Evolutionary conservation across 352 stramenopile species (phyloP), one percentile per base, ranked within the genome.

Genomic region (Phytophthora colocasiae): DNA sequence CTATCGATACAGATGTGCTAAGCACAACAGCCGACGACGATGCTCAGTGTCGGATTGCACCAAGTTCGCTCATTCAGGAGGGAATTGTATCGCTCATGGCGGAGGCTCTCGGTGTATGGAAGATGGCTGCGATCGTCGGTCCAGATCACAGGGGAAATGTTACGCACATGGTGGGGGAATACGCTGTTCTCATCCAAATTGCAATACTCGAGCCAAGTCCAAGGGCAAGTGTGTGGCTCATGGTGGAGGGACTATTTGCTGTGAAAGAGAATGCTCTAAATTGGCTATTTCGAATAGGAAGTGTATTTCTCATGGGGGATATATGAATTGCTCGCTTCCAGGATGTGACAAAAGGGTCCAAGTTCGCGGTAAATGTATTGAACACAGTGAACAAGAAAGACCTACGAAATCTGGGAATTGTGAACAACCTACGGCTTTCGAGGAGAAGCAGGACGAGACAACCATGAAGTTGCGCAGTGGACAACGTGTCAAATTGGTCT

Each of bases 161-260:
- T 63, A 63, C n/a, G 32, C 55, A 1, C 55, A 63, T 56, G 55
- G 55, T 45, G 55, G 55, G 19, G 55, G 55, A 1, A 17, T 48
- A 1, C 10, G 38, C 3, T 66, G 58, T 11, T 49, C 39, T 26
- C 32, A 66, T 8, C 50, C 58, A 24, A 39, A 43, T 10, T 66
- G 58, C 29, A 61, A 19, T 15, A 61, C 44, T 32, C 49, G 52
- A 26, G 49, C 50, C 4, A 66, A 66, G 41, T 43, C 17, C 2
- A 51, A 52, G 22, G 58, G 50, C 29, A 61, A 48, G 17, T 66
- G 58, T 10, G 34, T 66, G 15, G 58, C 58, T n/a, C 58, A 66
- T 17, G 48, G 48, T 53, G 58, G 58, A 40, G 58, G 58, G 4
- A 60, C 58, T 46, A 2, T 51, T 19, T 66, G 58, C 31, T 53